Percentiles rank a stretch among this genome's conserved stretches.
Conservation (phyloP, 2,329 filamentous ascomycete genomes). For the Alternaria dauci region DNA sequence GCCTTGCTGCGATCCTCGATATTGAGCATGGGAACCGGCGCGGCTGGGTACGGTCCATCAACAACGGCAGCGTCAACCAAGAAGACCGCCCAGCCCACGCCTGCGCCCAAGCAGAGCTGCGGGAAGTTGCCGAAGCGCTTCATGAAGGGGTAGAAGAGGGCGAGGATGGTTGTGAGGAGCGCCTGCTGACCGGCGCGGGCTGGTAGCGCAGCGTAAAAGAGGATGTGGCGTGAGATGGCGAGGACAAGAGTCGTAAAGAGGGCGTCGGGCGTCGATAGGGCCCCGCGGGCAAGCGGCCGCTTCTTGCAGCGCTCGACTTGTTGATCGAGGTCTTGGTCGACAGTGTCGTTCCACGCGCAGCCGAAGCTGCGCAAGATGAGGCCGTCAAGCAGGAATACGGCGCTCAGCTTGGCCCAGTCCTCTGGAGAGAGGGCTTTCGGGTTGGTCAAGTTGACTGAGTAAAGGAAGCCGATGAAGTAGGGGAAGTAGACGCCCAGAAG, state of each 20-base stretch:
- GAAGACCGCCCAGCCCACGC: constrained; percentile 14
- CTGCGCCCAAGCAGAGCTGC: constrained; percentile 59
- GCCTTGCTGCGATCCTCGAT: constrained; percentile 6
- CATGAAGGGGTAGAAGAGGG: constrained; percentile 60
- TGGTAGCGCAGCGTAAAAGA: neutral
- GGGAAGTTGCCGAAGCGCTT: constrained; percentile 64
- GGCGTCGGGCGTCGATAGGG: constrained; percentile 54
- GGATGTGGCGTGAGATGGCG: neutral
- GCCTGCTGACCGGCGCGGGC: constrained; percentile 38
- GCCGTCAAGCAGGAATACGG: constrained; percentile 59
- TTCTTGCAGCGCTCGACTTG: constrained; percentile 42
- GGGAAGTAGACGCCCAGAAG: constrained; percentile 58
- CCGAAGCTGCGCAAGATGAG: constrained; percentile 32
- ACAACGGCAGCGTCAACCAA: constrained; percentile 12
- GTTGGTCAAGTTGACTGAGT: constrained; percentile 40
- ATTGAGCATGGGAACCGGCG: neutral
- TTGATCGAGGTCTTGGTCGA: constrained; percentile 64
- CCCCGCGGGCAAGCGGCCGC: constrained; percentile 54
- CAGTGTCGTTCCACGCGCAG: constrained; percentile 66
- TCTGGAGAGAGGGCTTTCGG: constrained; percentile 11
- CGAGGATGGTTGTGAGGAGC: constrained; percentile 55
- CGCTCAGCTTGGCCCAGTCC: constrained; percentile 19
- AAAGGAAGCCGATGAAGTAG: constrained; percentile 52
- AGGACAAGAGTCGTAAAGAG: constrained; percentile 7
- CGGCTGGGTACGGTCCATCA: neutral